A percentile compares a stretch with the other conserved stretches of the same genome.
These are phyloP conservation scores for Chrysosporium queenslandicum DNA, from an alignment of 2,329 filamentous ascomycete genomes.

Conservation along the genomic window DNA sequence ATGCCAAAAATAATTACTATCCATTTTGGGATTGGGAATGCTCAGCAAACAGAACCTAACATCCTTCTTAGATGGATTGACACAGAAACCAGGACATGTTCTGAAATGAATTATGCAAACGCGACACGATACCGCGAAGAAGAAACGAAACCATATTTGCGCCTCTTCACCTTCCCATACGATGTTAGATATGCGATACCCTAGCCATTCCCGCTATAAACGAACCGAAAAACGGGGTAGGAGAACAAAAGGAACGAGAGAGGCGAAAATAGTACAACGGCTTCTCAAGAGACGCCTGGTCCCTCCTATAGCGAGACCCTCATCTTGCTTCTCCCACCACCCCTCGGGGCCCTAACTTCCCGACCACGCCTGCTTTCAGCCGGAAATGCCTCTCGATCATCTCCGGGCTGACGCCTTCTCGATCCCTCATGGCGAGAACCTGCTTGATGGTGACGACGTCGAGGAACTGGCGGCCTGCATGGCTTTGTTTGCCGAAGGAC, in stretches of 20 bases:
- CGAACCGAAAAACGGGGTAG: neutral
- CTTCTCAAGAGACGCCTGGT: neutral
- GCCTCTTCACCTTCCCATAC: neutral
- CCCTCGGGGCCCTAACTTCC: slow-evolving; percentile 34
- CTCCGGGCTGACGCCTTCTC: slow-evolving; percentile 25
- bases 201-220: neutral
- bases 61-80: too few species aligned
- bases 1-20: too few species aligned
- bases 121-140: too few species aligned
- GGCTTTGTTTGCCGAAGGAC: slow-evolving; percentile 36
- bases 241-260: neutral
- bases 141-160: neutral
- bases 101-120: too few species aligned
- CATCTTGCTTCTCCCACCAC: slow-evolving; percentile 6
- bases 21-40: too few species aligned
- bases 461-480: slow-evolving; percentile 37
- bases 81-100: too few species aligned
- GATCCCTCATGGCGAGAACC: slow-evolving; percentile 41
- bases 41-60: too few species aligned
- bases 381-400: slow-evolving; percentile 40
- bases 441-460: slow-evolving; percentile 44
- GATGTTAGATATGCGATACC: neutral
- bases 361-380: slow-evolving; percentile 38
- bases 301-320: neutral
- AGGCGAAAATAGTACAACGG: neutral